phyloP scores from a whole-genome alignment of 2,329 filamentous ascomycete genomes.

The Neodidymelliopsis sp. region DNA sequence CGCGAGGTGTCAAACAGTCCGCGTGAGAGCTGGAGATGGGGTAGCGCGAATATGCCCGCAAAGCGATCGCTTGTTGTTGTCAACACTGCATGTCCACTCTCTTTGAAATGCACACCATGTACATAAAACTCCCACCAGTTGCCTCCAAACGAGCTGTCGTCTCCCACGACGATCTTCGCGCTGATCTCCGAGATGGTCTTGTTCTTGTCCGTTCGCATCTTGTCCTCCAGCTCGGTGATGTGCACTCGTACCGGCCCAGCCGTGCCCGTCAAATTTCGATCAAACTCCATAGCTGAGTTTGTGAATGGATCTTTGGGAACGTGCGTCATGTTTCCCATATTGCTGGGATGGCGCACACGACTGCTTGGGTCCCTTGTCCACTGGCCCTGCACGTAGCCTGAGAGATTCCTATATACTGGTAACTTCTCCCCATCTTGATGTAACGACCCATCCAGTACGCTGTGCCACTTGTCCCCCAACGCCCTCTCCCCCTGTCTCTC shows the following conservation, averaged over 20 bases:
- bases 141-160: conserved; percentile 68
- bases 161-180: conserved; percentile 75
- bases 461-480: conserved; percentile 56
- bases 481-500: conserved; percentile 8
- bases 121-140: conserved; percentile 81
- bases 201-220: conserved; percentile 42
- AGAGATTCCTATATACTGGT: conserved; percentile 78
- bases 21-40: conserved; percentile 75
- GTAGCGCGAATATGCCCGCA: conserved; percentile 86
- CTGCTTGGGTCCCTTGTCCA: conserved; percentile 70
- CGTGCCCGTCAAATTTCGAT: conserved; percentile 79
- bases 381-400: conserved; percentile 76
- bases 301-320: conserved; percentile 72
- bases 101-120: conserved; percentile 85
- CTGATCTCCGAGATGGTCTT: conserved; percentile 70
- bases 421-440: conserved; percentile 51
- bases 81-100: conserved; percentile 79
- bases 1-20: conserved; percentile 57
- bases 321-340: conserved; percentile 62
- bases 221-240: conserved; percentile 63
- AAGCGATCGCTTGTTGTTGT: conserved; percentile 89
- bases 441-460: conserved; percentile 47
- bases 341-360: conserved; percentile 55
- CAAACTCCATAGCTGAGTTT: conserved; percentile 65
- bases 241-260: conserved; percentile 72